Base-by-base conservation (phyloP, 768 basidiomycete genomes). In the Hortiboletus campestris region DNA sequence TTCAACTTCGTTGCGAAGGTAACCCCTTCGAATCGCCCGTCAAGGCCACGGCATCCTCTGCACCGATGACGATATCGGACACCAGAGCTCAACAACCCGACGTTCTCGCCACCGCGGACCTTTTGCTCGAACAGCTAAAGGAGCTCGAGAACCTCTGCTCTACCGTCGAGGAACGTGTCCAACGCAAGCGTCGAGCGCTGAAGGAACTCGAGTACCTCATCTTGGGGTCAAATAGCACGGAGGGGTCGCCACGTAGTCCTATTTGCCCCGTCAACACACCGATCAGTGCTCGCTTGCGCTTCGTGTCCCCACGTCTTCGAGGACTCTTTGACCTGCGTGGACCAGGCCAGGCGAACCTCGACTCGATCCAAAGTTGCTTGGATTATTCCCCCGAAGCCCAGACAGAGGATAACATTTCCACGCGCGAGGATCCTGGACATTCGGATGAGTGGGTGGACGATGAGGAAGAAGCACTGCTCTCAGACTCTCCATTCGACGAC, bases 271-370 rank as follows among this genome's bases (percentile, higher is more conserved):
- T 48, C 46, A 66, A 69, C 40, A 69, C 67, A 2, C 69, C 69
- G 0, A 48, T 55, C 25, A 25, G 40, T 36, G 46, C 58, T 45
- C 59, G 58, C 19, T 45, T 67, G 17, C 54, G 48, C 25, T 38
- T 45, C 10, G 35, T 60, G 17, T 61, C 70, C 10, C 70, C 70
- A 29, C 68, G 68, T 39, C 68, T 70, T 40, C 68, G 60, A 14
- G 70, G 70, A 11, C 63, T 70, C 50, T 72, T 70, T 38, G 70
- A 70, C 43, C 32, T 68, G 10, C 66, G 29, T 16, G 68, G 68
- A 19, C 68, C 68, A 2, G 64, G 70, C 4, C 58, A 58, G 22
- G 49, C 44, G 22, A 70, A 70, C 48, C 31, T 55, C 32, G 57
- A 70, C 41, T 45, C 58, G 8, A 55, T 47, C 9, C 70, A 70